Base-by-base conservation (phyloP, 2,329 filamentous ascomycete species). In the Stylonectria norvegica region DNA sequence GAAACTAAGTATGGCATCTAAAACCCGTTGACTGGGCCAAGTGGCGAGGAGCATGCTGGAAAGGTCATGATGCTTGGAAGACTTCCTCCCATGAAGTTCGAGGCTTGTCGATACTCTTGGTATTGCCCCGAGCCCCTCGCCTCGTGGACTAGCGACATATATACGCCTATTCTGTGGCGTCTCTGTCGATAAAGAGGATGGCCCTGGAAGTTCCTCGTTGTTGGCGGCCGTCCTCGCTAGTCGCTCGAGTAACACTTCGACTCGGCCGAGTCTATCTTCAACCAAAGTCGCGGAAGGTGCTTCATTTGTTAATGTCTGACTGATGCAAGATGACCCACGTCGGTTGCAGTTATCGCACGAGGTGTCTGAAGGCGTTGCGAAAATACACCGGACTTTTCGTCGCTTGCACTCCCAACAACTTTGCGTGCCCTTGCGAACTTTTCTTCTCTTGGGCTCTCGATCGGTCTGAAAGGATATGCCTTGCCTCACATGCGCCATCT, bases 341-440 rank as follows among this genome's bases (percentile, higher is more conserved):
- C 67, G 56, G 15, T 61, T 57, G 47, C 76, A 80, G 3, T 64
- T 66, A 15, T 64, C 58, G 40, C 76, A 79, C 1, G 64, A 48
- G 2, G 58, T 41, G 5, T 69, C 64, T 3, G 59, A 49, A 4
- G 64, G 53, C 0, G 60, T 49, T 9, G 60, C 55, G 43, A 74
- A 72, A 12, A 64, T 67, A 52, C 76, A 80, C 3, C 67, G 63
- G 5, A 72, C 65, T 59, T 80, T 80, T 17, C 75, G 67, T 36
- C 72, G 67, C 57, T 75, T 75, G 65, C 76, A 80, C 48, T 78
- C 75, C 75, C 75, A 79, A 55, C 76, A 79, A 40, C 73, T 78
- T 19, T 60, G 65, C 0, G 76, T 79, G n/a, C 76, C 76, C 38
- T 77, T 79, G 16, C 74, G 70, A 16, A 76, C 17, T 42, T 56